Evolutionary conservation across 352 stramenopile species (phyloP).

Genomic region (Paralagenidium karlingii): DNA sequence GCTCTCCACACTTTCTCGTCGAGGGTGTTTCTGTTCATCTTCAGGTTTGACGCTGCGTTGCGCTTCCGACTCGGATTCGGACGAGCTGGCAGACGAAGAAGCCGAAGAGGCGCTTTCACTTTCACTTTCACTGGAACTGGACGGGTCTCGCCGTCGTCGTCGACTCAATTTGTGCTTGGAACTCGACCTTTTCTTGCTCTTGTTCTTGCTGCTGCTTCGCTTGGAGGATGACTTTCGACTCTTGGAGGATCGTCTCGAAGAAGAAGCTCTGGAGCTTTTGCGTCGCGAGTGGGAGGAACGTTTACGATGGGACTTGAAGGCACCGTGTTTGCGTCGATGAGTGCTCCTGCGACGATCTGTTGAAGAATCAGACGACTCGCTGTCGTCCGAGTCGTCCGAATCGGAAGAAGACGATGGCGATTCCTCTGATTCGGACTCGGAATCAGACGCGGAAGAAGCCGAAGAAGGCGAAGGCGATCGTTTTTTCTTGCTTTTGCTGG

Average conservation of each 20-base stretch:
- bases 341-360: too few relatives aligned
- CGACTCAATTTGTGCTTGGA: slow-evolving; percentile 4
- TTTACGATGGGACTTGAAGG: too few relatives aligned
- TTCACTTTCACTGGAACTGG: too few relatives aligned
- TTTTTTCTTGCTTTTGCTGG: slow-evolving; percentile 4
- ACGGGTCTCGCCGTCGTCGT: background rate
- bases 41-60: slow-evolving; percentile 1
- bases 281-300: too few relatives aligned
- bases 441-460: slow-evolving; percentile 14
- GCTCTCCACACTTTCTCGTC: slow-evolving; percentile 2
- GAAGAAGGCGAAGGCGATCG: slow-evolving; percentile 18
- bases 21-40: slow-evolving; percentile 10
- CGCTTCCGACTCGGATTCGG: slow-evolving; percentile 3
- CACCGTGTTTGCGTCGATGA: too few relatives aligned
- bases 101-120: too few relatives aligned
- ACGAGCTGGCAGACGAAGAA: too few relatives aligned
- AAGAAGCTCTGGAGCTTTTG: slow-evolving; percentile 6
- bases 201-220: slow-evolving; percentile 15
- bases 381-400: slow-evolving; percentile 10
- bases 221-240: slow-evolving; percentile 3
- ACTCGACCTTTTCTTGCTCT: slow-evolving; percentile 18
- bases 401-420: background rate
- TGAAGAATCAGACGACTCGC: too few relatives aligned
- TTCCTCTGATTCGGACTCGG: slow-evolving; percentile 1
- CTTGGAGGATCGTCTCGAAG: slow-evolving; percentile 4